A percentile compares a stretch with the other conserved stretches of the same genome.
These are phyloP conservation scores for Rosa persica DNA, from an alignment of 306 rosid species.

Conservation along the genomic window DNA sequence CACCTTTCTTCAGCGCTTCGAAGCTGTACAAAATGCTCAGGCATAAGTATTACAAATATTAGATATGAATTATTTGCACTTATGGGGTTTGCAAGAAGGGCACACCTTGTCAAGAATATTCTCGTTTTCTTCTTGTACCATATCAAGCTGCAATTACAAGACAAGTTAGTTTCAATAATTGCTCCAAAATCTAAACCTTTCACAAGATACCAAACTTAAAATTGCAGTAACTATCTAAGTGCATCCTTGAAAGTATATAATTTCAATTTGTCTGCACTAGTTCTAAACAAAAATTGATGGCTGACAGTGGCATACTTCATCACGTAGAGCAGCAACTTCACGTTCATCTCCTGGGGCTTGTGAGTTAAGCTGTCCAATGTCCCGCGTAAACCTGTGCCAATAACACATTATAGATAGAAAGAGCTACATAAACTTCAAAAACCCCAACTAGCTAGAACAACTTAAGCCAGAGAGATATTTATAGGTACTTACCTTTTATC, in stretches of 20 bases:
- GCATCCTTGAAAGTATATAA: constrained; percentile 17
- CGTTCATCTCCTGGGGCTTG: constrained; percentile 70
- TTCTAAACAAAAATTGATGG: constrained; percentile 22
- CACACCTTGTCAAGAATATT: constrained; percentile 64
- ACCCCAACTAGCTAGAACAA: background rate
- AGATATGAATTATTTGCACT: background rate
- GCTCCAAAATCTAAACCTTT: constrained; percentile 8
- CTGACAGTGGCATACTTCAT: constrained; percentile 62
- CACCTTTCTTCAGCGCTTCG: constrained; percentile 75
- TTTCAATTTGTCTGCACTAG: constrained; percentile 10
- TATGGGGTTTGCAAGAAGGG: background rate
- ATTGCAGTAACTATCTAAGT: constrained; percentile 22
- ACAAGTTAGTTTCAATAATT: constrained; percentile 33
- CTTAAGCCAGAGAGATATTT: background rate
- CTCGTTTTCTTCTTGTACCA: constrained; percentile 87
- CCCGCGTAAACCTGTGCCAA: constrained; percentile 64
- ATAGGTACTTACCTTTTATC: constrained; percentile 56
- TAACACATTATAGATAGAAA: background rate
- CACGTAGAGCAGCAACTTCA: constrained; percentile 96
- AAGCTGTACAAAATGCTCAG: constrained; percentile 57
- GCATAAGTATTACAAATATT: constrained; percentile 23
- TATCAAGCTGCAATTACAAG: constrained; percentile 79
- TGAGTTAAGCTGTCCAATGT: constrained; percentile 48
- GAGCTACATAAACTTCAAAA: background rate
- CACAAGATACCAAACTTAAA: constrained; percentile 20